Evolutionary conservation across 2,329 filamentous ascomycete genomes (phyloP).

Genomic region (Colletotrichum chrysophilum): DNA sequence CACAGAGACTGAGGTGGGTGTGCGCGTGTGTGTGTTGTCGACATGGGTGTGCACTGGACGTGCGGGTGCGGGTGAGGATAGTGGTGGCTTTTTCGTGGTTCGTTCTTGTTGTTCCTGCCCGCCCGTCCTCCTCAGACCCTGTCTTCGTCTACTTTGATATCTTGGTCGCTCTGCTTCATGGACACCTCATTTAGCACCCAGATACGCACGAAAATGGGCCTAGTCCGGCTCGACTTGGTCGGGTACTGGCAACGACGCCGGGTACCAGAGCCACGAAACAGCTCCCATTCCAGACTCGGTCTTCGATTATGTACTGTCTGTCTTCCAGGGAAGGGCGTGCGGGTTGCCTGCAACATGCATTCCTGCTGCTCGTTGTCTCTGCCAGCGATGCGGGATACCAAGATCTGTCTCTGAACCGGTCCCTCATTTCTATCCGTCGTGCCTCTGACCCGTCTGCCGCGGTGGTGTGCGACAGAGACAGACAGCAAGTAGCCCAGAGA

Average conservation of each 20-base stretch:
- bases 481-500: not conserved
- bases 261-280: constrained; percentile 17
- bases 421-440: constrained; percentile 9
- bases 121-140: not conserved
- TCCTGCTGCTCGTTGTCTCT: not conserved
- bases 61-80: not conserved
- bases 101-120: not conserved
- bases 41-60: not conserved
- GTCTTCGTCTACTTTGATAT: not conserved
- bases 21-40: not conserved
- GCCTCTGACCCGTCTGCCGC: constrained; percentile 6
- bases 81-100: not conserved
- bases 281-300: constrained; percentile 9
- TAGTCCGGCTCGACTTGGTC: not conserved
- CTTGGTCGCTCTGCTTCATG: not conserved
- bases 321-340: not conserved
- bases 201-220: constrained; percentile 7
- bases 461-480: constrained; percentile 16
- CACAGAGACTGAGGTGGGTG: not conserved
- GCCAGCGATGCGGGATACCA: constrained; percentile 11
- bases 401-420: constrained; percentile 8
- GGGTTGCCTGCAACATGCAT: not conserved
- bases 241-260: not conserved
- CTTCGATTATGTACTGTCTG: not conserved
- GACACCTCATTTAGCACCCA: constrained; percentile 7